phyloP scores from a whole-genome alignment of 2,329 filamentous ascomycete species.

The Xylaria sp. region DNA sequence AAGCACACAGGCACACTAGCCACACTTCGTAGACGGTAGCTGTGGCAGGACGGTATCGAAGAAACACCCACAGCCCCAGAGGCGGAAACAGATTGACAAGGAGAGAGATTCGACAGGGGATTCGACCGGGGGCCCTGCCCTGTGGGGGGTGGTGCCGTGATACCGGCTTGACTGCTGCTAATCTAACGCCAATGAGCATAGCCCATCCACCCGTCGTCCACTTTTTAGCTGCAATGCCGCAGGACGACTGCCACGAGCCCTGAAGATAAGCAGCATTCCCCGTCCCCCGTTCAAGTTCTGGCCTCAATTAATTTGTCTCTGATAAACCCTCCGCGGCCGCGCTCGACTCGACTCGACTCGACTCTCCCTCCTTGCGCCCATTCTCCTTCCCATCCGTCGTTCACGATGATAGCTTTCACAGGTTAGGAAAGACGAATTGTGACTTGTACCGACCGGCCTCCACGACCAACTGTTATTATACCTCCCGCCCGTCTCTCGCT shows the following conservation, averaged over 20 bases:
- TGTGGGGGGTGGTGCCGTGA: constrained; percentile 9
- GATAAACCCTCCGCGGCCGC: background rate
- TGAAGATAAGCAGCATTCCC: constrained; percentile 11
- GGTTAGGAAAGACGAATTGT: background rate
- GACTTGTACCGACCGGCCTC: too few species aligned
- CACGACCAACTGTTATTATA: too few species aligned
- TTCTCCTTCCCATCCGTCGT: background rate
- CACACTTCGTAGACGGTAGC: too few species aligned
- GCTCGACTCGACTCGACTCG: too few species aligned
- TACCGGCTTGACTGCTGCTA: constrained; percentile 2
- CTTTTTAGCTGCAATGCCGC: too few species aligned
- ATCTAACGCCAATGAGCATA: constrained; percentile 15
- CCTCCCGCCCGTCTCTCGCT: too few species aligned
- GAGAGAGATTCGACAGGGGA: background rate
- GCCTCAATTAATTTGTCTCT: too few species aligned
- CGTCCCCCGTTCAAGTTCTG: background rate
- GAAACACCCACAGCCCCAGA: too few species aligned
- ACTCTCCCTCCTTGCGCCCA: too few species aligned
- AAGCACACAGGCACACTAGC: too few species aligned
- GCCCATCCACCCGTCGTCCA: constrained; percentile 8
- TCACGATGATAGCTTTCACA: background rate
- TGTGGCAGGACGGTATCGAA: too few species aligned
- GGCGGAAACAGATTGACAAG: background rate
- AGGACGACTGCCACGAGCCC: too few species aligned
- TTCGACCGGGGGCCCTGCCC: background rate